Evolutionary conservation across 257 asterid species (phyloP).

Genomic region (Nicotiana tomentosiformis): DNA sequence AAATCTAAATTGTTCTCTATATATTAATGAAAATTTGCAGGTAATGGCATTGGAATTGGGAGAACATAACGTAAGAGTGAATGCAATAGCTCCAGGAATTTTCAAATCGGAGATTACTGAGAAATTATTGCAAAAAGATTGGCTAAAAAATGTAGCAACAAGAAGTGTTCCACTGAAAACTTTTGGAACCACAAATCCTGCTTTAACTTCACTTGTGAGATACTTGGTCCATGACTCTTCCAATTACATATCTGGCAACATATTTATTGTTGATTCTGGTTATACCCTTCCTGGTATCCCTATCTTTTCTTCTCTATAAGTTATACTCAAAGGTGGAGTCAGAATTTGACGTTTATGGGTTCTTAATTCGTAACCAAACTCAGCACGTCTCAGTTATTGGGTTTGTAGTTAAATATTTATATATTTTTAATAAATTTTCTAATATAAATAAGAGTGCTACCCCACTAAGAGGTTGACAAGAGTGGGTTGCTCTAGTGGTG

Average conservation of each 20-base stretch:
- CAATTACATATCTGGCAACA: slow-evolving; percentile 50
- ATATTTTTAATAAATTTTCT: too few species aligned
- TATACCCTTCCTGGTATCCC: slow-evolving; percentile 49
- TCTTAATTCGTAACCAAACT: too few species aligned
- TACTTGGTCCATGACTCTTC: slow-evolving; percentile 64
- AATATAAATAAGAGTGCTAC: too few species aligned
- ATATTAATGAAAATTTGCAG: slow-evolving; percentile 17
- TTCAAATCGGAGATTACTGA: slow-evolving; percentile 65
- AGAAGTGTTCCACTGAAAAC: slow-evolving; percentile 47
- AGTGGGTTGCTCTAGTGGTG: too few species aligned
- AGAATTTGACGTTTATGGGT: too few species aligned
- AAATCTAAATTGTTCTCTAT: too few species aligned
- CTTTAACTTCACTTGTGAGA: slow-evolving; percentile 50
- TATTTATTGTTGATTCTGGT: slow-evolving; percentile 56
- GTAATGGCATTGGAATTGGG: slow-evolving; percentile 73
- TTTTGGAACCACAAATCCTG: slow-evolving; percentile 52
- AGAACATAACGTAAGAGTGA: slow-evolving; percentile 54
- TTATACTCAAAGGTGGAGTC: background rate
- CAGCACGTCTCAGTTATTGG: too few species aligned
- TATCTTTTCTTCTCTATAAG: slow-evolving; percentile 56
- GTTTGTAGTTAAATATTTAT: too few species aligned
- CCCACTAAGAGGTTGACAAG: too few species aligned
- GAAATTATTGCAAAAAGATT: slow-evolving; percentile 43
- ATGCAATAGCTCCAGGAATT: slow-evolving; percentile 64
- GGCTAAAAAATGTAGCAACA: slow-evolving; percentile 44